Evolutionary conservation across 2,329 filamentous ascomycete species (phyloP).

Genomic region (Penicillium brevicompactum): DNA sequence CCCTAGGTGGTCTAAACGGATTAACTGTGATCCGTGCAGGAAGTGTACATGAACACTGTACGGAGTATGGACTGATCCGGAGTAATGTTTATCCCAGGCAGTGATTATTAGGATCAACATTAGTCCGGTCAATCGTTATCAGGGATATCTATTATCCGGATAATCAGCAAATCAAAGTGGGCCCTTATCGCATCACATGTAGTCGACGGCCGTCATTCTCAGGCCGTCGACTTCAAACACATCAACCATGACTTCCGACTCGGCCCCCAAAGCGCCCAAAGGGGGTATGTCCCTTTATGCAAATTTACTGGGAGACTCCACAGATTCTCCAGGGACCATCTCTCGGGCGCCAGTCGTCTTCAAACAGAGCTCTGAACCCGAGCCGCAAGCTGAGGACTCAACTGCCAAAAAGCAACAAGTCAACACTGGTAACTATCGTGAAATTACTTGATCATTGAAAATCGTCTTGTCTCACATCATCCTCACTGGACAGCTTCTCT

Average conservation of each 20-base stretch:
- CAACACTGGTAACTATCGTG: constrained; percentile 61
- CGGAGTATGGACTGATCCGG: too few relatives aligned
- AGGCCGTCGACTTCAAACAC: background rate
- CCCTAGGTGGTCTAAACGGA: too few relatives aligned
- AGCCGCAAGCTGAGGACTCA: constrained; percentile 51
- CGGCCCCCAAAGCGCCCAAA: constrained; percentile 21
- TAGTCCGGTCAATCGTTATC: too few relatives aligned
- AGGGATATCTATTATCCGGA: too few relatives aligned
- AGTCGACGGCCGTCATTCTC: background rate
- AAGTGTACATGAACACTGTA: too few relatives aligned
- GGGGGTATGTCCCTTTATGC: constrained; percentile 75
- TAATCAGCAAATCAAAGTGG: too few relatives aligned
- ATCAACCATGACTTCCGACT: constrained; percentile 35
- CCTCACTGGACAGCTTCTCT: constrained; percentile 58
- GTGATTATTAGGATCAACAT: too few relatives aligned
- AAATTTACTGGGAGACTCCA: constrained; percentile 68
- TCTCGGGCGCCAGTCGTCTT: constrained; percentile 76
- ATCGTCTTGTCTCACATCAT: constrained; percentile 13
- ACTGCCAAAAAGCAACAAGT: constrained; percentile 66
- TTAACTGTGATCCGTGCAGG: too few relatives aligned
- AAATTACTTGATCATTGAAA: constrained; percentile 29
- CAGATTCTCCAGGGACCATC: constrained; percentile 62
- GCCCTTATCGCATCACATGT: background rate
- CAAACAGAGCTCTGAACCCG: constrained; percentile 56
- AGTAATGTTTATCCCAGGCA: too few relatives aligned